phyloP scores from a whole-genome alignment of 257 asterid genomes.

The Nicotiana obtusifolia region DNA sequence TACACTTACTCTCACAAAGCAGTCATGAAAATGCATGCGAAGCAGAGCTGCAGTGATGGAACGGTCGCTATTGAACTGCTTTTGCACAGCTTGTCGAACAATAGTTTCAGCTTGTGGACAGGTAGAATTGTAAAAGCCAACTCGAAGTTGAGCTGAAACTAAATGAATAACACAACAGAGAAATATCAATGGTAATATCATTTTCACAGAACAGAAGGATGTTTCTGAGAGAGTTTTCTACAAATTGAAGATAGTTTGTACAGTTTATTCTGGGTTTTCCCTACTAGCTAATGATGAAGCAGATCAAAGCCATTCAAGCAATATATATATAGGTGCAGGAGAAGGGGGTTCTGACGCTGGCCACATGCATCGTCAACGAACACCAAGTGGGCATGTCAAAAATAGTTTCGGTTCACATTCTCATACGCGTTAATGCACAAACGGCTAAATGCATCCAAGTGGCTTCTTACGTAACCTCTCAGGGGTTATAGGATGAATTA shows the following conservation, averaged over 20 bases:
- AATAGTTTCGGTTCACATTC: background rate
- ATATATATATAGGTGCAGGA: background rate
- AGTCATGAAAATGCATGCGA: slow-evolving; percentile 83
- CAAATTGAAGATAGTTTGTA: background rate
- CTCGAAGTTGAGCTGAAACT: slow-evolving; percentile 43
- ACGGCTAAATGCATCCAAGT: background rate
- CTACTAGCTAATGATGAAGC: background rate
- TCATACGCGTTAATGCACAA: background rate
- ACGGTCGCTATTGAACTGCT: slow-evolving; percentile 38
- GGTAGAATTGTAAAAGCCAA: slow-evolving; percentile 47
- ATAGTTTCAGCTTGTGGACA: slow-evolving; percentile 55
- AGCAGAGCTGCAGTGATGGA: slow-evolving; percentile 72
- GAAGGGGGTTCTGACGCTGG: background rate
- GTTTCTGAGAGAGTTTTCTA: background rate
- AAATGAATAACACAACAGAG: slow-evolving; percentile 23
- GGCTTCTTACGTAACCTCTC: background rate
- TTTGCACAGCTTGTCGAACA: slow-evolving; percentile 42
- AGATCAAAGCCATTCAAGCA: background rate
- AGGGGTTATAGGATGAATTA: too few relatives aligned
- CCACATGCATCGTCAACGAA: background rate
- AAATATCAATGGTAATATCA: slow-evolving; percentile 11
- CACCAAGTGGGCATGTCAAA: background rate
- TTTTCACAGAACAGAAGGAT: slow-evolving; percentile 17
- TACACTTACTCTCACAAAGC: slow-evolving; percentile 57
- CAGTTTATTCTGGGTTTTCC: too few relatives aligned